Evolutionary conservation across 805 yeast genomes (phyloP), one percentile per base, ranked within the genome.

Genomic region (Candida chauliodis): DNA sequence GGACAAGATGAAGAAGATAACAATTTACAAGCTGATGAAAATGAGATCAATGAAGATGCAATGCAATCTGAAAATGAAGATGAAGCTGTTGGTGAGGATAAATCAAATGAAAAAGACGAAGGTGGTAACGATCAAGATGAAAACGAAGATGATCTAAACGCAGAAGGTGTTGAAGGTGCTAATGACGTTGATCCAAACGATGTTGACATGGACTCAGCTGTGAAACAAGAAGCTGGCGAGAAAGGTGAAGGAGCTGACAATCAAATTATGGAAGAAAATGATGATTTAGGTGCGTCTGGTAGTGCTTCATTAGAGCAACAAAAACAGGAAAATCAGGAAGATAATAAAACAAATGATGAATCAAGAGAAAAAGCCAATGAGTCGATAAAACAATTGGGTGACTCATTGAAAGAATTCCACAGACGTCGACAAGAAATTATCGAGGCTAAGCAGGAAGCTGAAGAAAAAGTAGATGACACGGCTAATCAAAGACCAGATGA

Each of bases 321-420:
- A 22, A 70, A 71, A 30, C 66, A 72, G 18, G 69, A 71, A 29
- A 59, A 62, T 2, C 38, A 49, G 40, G 66, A 72, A 23, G 69
- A 71, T 26, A 64, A 73, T 31, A 13, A n/a, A 5, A 27, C 8
- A 20, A 66, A 71, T 20, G 81, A 76, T 41, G 66, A 71, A 14
- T 78, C 85, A 14, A 66, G 87, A 38, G 81, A 83, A 37, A 73
- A 74, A 50, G 88, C 86, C 28, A 73, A 75, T 41, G 89, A 88
- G 50, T 79, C 95, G 0, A 68, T 91, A 61, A 85, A 85, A 56
- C 89, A 89, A 55, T 71, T 93, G 10, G 98, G 99, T 37, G 97
- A 90, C 59, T 78, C 95, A 1, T 57, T 90, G 63, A 86, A 91
- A 50, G 96, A 90, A 54, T 91, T 84, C 63, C 95, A 91, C 56